Conservation (phyloP, 2,329 filamentous ascomycete genomes). For the Davidsoniella eucalypti region DNA sequence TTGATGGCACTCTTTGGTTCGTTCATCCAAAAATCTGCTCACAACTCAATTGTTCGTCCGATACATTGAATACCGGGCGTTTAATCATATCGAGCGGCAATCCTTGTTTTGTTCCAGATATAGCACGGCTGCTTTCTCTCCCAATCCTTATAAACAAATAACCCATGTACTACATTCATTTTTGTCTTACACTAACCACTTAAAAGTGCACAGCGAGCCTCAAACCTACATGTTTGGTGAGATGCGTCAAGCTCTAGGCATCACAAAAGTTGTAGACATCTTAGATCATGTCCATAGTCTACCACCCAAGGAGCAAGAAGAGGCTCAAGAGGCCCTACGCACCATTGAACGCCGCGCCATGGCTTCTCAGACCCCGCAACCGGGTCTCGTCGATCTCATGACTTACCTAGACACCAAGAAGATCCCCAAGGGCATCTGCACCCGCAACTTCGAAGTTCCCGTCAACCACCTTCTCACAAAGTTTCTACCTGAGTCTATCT, state of each 20-base stretch:
- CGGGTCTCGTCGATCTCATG: conserved; percentile 66
- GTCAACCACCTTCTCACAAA: conserved; percentile 59
- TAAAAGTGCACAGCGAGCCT: conserved; percentile 43
- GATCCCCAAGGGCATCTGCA: conserved; percentile 74
- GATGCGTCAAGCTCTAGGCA: conserved; percentile 63
- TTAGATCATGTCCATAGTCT: conserved; percentile 73
- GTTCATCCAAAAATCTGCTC: conserved; percentile 19
- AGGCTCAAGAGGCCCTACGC: conserved; percentile 58
- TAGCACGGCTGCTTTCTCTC: neutral
- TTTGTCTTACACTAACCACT: neutral
- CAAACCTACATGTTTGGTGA: conserved; percentile 91
- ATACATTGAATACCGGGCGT: no score
- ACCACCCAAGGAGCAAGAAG: conserved; percentile 38
- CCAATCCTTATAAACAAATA: neutral
- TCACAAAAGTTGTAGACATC: conserved; percentile 62
- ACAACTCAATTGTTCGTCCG: neutral
- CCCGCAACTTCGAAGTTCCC: conserved; percentile 77
- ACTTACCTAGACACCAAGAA: conserved; percentile 52
- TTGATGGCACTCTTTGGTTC: conserved; percentile 87
- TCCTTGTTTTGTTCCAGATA: no score
- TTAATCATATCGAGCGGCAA: no score
- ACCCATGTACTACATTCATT: no score
- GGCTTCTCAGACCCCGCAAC: conserved; percentile 62
- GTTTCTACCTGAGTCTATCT: conserved; percentile 52
- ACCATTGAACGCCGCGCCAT: conserved; percentile 70